Conservation (phyloP, 352 stramenopile genomes). For the Globisporangium cystogenes region DNA sequence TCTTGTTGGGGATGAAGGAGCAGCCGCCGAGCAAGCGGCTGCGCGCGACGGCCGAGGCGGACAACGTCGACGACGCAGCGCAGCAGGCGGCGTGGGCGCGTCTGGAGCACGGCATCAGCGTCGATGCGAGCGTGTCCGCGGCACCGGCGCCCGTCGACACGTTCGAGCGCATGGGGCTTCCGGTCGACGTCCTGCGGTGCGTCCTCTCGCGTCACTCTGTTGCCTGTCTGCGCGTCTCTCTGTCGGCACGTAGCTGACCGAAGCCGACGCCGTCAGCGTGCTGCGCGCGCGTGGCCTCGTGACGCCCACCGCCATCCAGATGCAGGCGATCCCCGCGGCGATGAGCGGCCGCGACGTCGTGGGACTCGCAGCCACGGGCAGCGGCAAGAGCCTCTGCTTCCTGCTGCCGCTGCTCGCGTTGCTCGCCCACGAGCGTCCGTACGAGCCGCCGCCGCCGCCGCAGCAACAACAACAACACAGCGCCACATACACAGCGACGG, state of each 20-base stretch:
- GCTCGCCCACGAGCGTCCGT: constrained; percentile 18
- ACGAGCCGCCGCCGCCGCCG: not conserved
- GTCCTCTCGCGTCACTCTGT: not conserved
- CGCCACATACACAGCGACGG: not conserved
- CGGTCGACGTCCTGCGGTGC: constrained; percentile 14
- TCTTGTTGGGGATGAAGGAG: too few species aligned
- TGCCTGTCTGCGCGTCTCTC: not conserved
- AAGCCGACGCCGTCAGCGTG: constrained; percentile 5
- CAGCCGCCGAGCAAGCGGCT: constrained; percentile 27
- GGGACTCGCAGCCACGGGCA: constrained; percentile 91
- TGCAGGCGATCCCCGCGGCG: constrained; percentile 89
- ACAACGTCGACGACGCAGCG: not conserved
- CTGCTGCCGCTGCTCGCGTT: constrained; percentile 85
- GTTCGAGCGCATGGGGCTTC: constrained; percentile 36
- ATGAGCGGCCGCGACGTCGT: constrained; percentile 89
- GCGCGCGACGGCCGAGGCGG: constrained; percentile 11
- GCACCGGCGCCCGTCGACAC: constrained; percentile 18
- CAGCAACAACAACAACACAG: not conserved
- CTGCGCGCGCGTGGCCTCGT: constrained; percentile 44
- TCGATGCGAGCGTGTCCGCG: constrained; percentile 4
- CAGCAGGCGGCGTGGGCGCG: constrained; percentile 47
- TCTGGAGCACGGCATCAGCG: constrained; percentile 41
- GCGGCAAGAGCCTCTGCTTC: constrained; percentile 96
- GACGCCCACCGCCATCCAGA: constrained; percentile 95
- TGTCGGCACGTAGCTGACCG: too few species aligned